These are phyloP conservation scores for Candolleomyces aberdarensis DNA, from an alignment of 768 basidiomycete genomes.

Conservation along the genomic window DNA sequence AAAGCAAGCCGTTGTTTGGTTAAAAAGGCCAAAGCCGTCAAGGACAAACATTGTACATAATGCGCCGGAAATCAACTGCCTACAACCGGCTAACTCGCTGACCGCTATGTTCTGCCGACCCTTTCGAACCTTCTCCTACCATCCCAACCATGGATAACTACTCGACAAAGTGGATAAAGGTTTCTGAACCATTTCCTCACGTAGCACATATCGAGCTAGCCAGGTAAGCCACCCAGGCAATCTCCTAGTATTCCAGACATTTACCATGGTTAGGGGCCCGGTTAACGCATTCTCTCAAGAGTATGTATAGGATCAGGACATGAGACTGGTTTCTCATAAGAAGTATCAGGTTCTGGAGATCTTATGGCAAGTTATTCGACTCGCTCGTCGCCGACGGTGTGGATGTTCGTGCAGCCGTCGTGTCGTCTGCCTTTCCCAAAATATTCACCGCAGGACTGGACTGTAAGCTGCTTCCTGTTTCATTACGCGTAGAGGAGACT, in stretches of 20 bases:
- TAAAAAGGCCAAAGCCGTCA: too few relatives aligned
- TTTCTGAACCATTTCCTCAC: conserved; percentile 43
- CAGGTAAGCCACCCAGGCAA: conserved; percentile 25
- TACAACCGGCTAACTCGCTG: too few relatives aligned
- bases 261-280: conserved; percentile 39
- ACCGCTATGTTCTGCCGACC: background rate
- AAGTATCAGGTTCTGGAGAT: conserved; percentile 64
- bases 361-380: conserved; percentile 62
- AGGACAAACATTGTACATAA: too few relatives aligned
- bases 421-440: conserved; percentile 69
- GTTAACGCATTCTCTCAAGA: conserved; percentile 65
- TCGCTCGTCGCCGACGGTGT: conserved; percentile 42
- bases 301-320: conserved; percentile 22
- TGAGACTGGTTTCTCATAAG: background rate
- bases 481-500: background rate
- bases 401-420: conserved; percentile 67
- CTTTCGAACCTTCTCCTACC: background rate
- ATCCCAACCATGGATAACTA: conserved; percentile 23
- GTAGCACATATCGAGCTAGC: conserved; percentile 45
- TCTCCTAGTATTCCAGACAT: too few relatives aligned
- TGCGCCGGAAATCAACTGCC: too few relatives aligned
- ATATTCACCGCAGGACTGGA: conserved; percentile 85
- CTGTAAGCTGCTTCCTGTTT: conserved; percentile 33
- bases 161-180: conserved; percentile 44
- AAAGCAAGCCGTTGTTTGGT: too few relatives aligned